Evolutionary conservation across 257 asterid species (phyloP), one percentile per base, ranked within the genome.

Genomic region (Nicotiana benthamiana): DNA sequence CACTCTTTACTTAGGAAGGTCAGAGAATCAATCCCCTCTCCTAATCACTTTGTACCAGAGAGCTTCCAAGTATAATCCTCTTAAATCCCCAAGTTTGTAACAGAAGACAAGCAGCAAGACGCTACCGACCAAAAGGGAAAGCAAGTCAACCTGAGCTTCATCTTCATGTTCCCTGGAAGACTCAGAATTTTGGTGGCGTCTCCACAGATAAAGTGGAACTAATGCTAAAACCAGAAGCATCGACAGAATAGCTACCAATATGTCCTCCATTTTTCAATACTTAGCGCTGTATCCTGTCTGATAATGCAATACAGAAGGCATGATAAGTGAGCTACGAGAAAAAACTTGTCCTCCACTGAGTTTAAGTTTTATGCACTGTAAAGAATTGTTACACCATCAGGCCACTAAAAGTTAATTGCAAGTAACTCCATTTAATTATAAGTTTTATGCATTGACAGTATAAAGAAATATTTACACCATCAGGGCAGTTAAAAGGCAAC

Each of bases 171-270:
- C 89, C 80, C 89, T 86, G 28, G 89, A 70, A 59, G 43, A 20
- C 43, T 86, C 86, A 86, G 96, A 90, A 89, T 91, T 94, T 75
- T 83, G 81, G 9, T 88, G 91, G n/a, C 97, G 94, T 75, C 87
- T 95, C 99, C 97, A 95, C 17, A 95, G 48, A 86, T 92, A 95
- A 68, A 93, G 97, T 24, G 98, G 99, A 79, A 95, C 86, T 83
- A 95, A 68, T 36, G 91, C 89, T 17, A 90, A 74, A 78, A 93
- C 81, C 70, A 95, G 87, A 76, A 90, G 53, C 98, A 91, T 90
- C 87, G 93, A 90, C 63, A 95, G 82, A 75, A 93, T 10, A 4
- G 88, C 97, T 57, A 87, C 97, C 34, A 93, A 10, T 12, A 88
- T 66, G 48, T 89, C 98, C 88, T 95, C 99, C 99, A 95, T 95